Evolutionary conservation across 1,139 yeast genomes (phyloP).

Genomic region (Lodderomyces pseudojiufengensis): DNA sequence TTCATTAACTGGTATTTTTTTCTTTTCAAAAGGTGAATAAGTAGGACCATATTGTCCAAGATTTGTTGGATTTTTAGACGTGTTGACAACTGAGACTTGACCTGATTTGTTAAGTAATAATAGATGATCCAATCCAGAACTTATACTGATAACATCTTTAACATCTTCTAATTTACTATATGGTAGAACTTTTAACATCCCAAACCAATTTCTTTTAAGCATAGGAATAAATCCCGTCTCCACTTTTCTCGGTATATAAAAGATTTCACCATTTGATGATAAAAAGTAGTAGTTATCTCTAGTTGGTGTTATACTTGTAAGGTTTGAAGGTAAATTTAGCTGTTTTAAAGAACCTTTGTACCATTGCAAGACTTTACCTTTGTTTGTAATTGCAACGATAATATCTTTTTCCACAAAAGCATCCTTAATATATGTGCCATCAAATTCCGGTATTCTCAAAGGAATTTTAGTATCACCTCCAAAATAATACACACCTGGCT

Average conservation of each 20-base stretch:
- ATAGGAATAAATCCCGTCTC: slow-evolving; percentile 16
- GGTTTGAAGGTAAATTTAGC: slow-evolving; percentile 34
- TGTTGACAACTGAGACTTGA: slow-evolving; percentile 58
- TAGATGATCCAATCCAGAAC: slow-evolving; percentile 64
- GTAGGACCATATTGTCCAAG: slow-evolving; percentile 86
- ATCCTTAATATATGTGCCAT: slow-evolving; percentile 55
- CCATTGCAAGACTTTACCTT: slow-evolving; percentile 79
- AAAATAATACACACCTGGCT: slow-evolving; percentile 37
- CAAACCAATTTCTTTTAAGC: slow-evolving; percentile 23
- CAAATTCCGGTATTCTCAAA: slow-evolving; percentile 58
- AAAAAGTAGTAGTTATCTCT: slow-evolving; percentile 58
- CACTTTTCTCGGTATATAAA: slow-evolving; percentile 43
- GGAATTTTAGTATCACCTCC: slow-evolving; percentile 51
- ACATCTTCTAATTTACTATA: slow-evolving; percentile 16
- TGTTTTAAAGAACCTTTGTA: slow-evolving; percentile 34
- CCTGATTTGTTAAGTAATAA: slow-evolving; percentile 61
- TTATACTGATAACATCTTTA: slow-evolving; percentile 34
- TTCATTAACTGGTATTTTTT: slow-evolving; percentile 23
- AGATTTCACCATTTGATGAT: slow-evolving; percentile 48
- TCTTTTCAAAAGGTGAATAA: slow-evolving; percentile 54
- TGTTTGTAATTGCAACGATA: slow-evolving; percentile 60
- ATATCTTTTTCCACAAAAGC: slow-evolving; percentile 48
- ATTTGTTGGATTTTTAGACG: slow-evolving; percentile 42
- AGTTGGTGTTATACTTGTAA: slow-evolving; percentile 51
- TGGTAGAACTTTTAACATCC: slow-evolving; percentile 14